Percentiles rank a stretch among this genome's conserved stretches.
These are phyloP conservation scores for Arabis hirsuta DNA, from an alignment of 345 rosid species.

Conservation along the genomic window DNA sequence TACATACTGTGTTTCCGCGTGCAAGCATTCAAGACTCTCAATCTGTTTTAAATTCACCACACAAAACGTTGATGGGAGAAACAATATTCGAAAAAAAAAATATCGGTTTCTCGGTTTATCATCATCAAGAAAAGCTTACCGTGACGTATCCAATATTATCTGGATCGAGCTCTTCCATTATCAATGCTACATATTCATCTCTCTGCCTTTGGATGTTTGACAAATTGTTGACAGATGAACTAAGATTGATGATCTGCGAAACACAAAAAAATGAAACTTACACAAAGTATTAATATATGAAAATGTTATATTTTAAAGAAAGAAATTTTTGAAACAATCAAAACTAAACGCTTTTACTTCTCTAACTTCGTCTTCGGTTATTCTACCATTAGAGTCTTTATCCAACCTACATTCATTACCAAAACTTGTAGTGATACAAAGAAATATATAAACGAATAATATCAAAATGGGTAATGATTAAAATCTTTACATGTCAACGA, in stretches of 20 bases:
- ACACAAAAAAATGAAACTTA: background rate
- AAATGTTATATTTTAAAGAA: background rate
- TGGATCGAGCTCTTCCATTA: constrained; percentile 79
- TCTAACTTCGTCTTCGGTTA: constrained; percentile 52
- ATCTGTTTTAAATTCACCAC: constrained; percentile 47
- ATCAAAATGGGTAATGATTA: background rate
- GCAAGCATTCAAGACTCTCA: constrained; percentile 58
- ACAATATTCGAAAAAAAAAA: no score
- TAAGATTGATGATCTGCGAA: constrained; percentile 61
- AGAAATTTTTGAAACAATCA: background rate
- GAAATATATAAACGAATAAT: background rate
- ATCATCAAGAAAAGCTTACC: constrained; percentile 48
- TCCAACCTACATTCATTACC: constrained; percentile 56
- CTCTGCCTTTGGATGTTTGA: constrained; percentile 62
- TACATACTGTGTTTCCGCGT: constrained; percentile 42
- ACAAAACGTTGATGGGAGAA: background rate
- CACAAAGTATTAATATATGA: background rate
- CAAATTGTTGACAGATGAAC: constrained; percentile 55
- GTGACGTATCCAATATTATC: constrained; percentile 60
- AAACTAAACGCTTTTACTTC: constrained; percentile 47
- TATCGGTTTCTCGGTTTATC: background rate
- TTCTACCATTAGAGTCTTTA: constrained; percentile 70
- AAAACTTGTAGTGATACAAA: constrained; percentile 5
- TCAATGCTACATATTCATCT: constrained; percentile 73
- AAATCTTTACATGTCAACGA: constrained; percentile 61